A percentile compares a stretch with the other conserved stretches of the same genome.
Conservation (phyloP, 108 stramenopile species). For the Cyclotella sp. region DNA sequence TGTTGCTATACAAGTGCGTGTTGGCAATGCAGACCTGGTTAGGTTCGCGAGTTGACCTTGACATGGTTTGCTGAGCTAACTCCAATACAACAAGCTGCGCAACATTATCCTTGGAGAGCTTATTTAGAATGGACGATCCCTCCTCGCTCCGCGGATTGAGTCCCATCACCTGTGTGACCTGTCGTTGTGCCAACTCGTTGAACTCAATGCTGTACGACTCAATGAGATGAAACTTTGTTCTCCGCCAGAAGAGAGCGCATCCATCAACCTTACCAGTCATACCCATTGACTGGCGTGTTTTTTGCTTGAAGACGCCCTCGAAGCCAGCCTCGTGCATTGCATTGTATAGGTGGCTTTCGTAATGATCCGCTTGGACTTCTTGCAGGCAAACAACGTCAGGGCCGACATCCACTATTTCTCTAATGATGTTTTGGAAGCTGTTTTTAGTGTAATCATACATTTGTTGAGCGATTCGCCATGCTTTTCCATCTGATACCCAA, state of each 20-base stretch:
- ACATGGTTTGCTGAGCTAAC: conserved; percentile 77
- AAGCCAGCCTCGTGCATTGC: conserved; percentile 91
- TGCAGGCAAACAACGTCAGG: conserved; percentile 98
- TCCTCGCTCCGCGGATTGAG: conserved; percentile 87
- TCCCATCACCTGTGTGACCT: conserved; percentile 87
- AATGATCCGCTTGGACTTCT: conserved; percentile 98
- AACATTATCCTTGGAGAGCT: conserved; percentile 97
- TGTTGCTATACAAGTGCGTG: conserved; percentile 99
- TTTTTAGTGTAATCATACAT: background rate
- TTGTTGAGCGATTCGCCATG: background rate
- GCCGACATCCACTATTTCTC: conserved; percentile 94
- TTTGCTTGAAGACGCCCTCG: conserved; percentile 98
- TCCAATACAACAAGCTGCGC: conserved; percentile 97
- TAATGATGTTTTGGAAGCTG: conserved; percentile 90
- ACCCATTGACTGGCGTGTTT: conserved; percentile 96
- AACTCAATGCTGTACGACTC: conserved; percentile 98
- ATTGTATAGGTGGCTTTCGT: conserved; percentile 90
- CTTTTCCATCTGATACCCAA: background rate
- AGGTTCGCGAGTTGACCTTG: conserved; percentile 72
- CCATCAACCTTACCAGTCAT: conserved; percentile 97
- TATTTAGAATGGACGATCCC: conserved; percentile 84
- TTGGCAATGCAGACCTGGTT: conserved; percentile 96
- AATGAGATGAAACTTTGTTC: conserved; percentile 89
- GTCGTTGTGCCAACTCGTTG: conserved; percentile 93
- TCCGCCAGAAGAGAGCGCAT: conserved; percentile 98